Base-by-base conservation (phyloP, 2,329 filamentous ascomycete species). In the Colletotrichum sp. region DNA sequence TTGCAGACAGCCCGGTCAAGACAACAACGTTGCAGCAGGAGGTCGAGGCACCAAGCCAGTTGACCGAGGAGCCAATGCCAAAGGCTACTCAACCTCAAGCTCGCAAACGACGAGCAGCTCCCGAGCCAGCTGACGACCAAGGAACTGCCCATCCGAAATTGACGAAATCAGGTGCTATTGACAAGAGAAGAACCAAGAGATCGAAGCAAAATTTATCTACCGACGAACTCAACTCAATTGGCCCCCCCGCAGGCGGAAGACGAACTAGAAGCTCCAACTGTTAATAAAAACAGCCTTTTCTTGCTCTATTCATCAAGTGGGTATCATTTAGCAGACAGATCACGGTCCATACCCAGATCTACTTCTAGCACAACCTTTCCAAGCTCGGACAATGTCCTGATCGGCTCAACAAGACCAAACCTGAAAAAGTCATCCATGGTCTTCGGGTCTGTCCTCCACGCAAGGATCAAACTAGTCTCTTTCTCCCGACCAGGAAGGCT, bases 341-440 rank as follows among this genome's bases (percentile, higher is more conserved):
- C 72, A 3, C 24, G 59, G 60, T 75, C 69, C 32, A 32, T 30
- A 10, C 80, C 81, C 80, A 90, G 85, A 74, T 89, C 87, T 5
- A 74, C 78, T 34, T 81, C 81, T 72, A 91, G 80, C 16, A 90
- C 80, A 18, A 84, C 84, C 18, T 86, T 80, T 2, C 89, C 89
- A 36, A 91, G 81, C 3, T 80, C 81, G 4, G 89, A 87, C 71
- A 92, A 79, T n/a, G 82, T 81, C 68, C 85, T 84, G 22, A 92
- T 80, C 36, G 89, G 88, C 71, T 86, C 82, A 26, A 90, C 80
- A 12, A 92, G 86, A n/a, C 85, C 86, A 71, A 84, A 85, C 36
- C 87, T 84, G 78, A 90, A 90, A 77, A 91, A 91, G 1, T 82
- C 80, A n/a, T 68, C 76, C 77, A 77, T 78, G 6, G 84, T 83